Percentiles rank a stretch among this genome's conserved stretches.
Evolutionary conservation across 129 eudicot species (phyloP).

Genomic region (Flaveria robusta): DNA sequence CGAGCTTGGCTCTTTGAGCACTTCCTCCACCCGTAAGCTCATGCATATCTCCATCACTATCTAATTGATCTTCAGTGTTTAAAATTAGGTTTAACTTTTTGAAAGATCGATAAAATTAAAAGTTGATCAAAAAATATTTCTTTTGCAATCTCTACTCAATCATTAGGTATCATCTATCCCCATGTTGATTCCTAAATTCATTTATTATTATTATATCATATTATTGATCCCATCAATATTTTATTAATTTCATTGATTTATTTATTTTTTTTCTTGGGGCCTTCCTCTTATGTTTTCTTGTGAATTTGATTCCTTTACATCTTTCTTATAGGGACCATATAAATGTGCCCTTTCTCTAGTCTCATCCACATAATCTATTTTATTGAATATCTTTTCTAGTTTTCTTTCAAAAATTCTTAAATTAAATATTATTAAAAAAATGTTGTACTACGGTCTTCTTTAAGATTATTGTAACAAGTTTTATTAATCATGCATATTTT

Average conservation of each 20-base stretch:
- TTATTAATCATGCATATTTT: not conserved
- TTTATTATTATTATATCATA: constrained; percentile 31
- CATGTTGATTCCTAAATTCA: constrained; percentile 50
- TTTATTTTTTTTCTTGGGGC: constrained; percentile 33
- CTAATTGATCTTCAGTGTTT: constrained; percentile 1
- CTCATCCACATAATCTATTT: constrained; percentile 34
- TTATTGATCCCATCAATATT: constrained; percentile 25
- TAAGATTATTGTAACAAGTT: constrained; percentile 2
- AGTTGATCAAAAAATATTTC: not conserved
- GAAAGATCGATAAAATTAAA: not conserved
- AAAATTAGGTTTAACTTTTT: constrained; percentile 11
- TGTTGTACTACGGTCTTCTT: not conserved
- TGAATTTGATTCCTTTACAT: constrained; percentile 58
- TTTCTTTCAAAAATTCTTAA: constrained; percentile 8
- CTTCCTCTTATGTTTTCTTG: constrained; percentile 50
- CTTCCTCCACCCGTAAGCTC: constrained; percentile 88
- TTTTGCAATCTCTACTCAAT: constrained; percentile 31
- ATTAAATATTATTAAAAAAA: not conserved
- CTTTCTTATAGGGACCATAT: constrained; percentile 48
- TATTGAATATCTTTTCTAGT: constrained; percentile 17
- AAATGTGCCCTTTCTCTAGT: constrained; percentile 37
- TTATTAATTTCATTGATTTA: constrained; percentile 16
- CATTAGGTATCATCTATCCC: constrained; percentile 45
- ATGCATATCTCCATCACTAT: not conserved
- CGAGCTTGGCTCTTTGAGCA: constrained; percentile 99